phyloP scores from a whole-genome alignment of 352 stramenopile species.

The Elongisporangium prolatum region DNA sequence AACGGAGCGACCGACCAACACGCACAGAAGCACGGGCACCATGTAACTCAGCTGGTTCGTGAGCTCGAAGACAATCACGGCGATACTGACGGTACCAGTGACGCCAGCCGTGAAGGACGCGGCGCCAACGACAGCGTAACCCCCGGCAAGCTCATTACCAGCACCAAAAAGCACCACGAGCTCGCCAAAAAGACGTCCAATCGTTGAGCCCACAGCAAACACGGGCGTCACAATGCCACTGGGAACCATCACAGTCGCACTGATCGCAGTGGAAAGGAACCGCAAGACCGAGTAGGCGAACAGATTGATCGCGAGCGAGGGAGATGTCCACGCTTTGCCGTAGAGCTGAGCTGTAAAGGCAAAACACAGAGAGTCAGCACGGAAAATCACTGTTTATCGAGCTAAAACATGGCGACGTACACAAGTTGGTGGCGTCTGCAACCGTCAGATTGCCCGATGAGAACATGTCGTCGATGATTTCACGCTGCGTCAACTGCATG shows the following conservation, averaged over 20 bases:
- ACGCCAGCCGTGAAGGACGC: slow-evolving; percentile 80
- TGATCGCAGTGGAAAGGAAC: slow-evolving; percentile 75
- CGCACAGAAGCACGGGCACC: slow-evolving; percentile 77
- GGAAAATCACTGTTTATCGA: too few relatives aligned
- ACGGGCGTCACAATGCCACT: slow-evolving; percentile 90
- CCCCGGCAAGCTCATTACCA: slow-evolving; percentile 45
- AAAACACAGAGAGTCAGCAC: not conserved
- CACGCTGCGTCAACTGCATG: slow-evolving; percentile 69
- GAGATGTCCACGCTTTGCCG: slow-evolving; percentile 51
- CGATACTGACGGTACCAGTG: slow-evolving; percentile 73
- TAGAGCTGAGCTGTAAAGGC: slow-evolving; percentile 28
- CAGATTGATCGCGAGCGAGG: slow-evolving; percentile 62
- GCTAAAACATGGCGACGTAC: slow-evolving; percentile 10
- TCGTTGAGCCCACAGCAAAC: slow-evolving; percentile 84
- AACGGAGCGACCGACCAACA: slow-evolving; percentile 66
- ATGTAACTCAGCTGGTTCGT: slow-evolving; percentile 89
- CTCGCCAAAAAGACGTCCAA: slow-evolving; percentile 90
- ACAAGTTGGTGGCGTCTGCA: slow-evolving; percentile 23
- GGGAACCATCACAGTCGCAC: slow-evolving; percentile 81
- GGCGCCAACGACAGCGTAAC: slow-evolving; percentile 77
- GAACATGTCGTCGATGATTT: slow-evolving; percentile 88
- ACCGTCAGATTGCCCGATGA: slow-evolving; percentile 48
- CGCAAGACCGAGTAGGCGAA: slow-evolving; percentile 63
- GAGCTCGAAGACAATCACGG: slow-evolving; percentile 86
- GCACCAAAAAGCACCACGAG: slow-evolving; percentile 52